phyloP scores from a whole-genome alignment of 495 filamentous ascomycete genomes.

The Tuber magnatum region DNA sequence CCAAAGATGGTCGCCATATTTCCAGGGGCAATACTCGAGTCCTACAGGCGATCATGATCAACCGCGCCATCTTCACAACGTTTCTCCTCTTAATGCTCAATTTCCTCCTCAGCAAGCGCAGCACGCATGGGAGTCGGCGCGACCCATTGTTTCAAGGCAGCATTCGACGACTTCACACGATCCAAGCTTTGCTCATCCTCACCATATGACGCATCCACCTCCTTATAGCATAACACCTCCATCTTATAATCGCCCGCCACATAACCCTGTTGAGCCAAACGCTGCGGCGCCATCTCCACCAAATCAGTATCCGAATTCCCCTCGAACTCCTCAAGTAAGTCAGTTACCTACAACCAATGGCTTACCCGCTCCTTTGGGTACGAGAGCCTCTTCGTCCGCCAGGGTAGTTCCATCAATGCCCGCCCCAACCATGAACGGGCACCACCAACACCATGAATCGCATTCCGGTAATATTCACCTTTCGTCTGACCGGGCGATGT shows the following conservation, averaged over 20 bases:
- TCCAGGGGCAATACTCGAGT: slow-evolving; percentile 14
- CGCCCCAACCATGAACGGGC: slow-evolving; percentile 25
- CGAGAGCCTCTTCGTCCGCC: slow-evolving; percentile 17
- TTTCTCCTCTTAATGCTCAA: slow-evolving; percentile 19
- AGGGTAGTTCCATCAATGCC: slow-evolving; percentile 16
- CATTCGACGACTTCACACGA: slow-evolving; percentile 23
- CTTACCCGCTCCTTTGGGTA: slow-evolving; percentile 9
- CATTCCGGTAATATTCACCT: slow-evolving; percentile 20
- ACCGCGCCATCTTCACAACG: slow-evolving; percentile 20
- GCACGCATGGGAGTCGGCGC: slow-evolving; percentile 22
- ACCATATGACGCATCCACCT: slow-evolving; percentile 30
- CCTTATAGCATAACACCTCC: slow-evolving; percentile 26
- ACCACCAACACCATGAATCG: slow-evolving; percentile 26
- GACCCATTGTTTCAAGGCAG: slow-evolving; percentile 21
- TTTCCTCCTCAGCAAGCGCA: slow-evolving; percentile 12
- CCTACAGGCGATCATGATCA: slow-evolving; percentile 27
- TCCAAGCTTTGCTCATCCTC: slow-evolving; percentile 30
- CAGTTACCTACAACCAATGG: slow-evolving; percentile 26
- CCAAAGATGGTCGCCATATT: slow-evolving; percentile 25
- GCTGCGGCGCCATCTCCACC: slow-evolving; percentile 38
- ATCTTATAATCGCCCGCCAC: slow-evolving; percentile 35
- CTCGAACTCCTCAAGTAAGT: slow-evolving; percentile 33
- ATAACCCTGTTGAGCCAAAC: slow-evolving; percentile 37
- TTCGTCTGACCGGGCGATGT: slow-evolving; percentile 17
- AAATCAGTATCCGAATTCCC: slow-evolving; percentile 37